Conservation (phyloP, 768 basidiomycete genomes). For the Phylloporus arenicola region DNA sequence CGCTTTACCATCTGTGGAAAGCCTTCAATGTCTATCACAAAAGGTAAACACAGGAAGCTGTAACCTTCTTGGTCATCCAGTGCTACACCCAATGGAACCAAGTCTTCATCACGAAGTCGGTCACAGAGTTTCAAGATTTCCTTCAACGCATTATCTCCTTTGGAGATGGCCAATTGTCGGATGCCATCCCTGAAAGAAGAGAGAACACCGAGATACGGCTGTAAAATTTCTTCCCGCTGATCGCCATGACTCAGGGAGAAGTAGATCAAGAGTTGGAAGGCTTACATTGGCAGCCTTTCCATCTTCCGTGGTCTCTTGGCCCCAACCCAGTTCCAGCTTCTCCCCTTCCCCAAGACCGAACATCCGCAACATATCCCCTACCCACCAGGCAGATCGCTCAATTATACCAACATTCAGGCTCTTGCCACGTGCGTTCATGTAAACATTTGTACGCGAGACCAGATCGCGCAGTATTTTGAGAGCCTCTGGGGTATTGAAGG, state of each 20-base stretch:
- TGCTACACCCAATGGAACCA: constrained; percentile 92
- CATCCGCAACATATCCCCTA: constrained; percentile 67
- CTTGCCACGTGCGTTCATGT: constrained; percentile 65
- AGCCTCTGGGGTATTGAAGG: constrained; percentile 91
- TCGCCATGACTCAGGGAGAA: background rate
- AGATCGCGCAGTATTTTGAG: constrained; percentile 72
- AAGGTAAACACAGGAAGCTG: background rate
- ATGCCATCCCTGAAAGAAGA: constrained; percentile 92
- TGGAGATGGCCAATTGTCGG: constrained; percentile 72
- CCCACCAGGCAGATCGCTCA: constrained; percentile 61
- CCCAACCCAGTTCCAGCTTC: constrained; percentile 78
- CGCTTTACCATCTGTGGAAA: constrained; percentile 75
- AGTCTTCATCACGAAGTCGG: constrained; percentile 80
- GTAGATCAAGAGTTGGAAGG: constrained; percentile 15
- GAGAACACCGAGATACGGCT: constrained; percentile 82
- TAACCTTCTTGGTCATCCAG: constrained; percentile 93
- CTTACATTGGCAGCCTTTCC: constrained; percentile 39
- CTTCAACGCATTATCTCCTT: constrained; percentile 57
- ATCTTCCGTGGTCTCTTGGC: constrained; percentile 47
- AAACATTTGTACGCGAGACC: constrained; percentile 81
- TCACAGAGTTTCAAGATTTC: constrained; percentile 87
- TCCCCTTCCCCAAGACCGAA: constrained; percentile 76
- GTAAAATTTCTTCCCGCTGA: constrained; percentile 78
- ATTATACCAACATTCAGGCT: constrained; percentile 59
- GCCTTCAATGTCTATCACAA: background rate